Conservation (phyloP, 495 filamentous ascomycete genomes). For the Tuber borchii region DNA sequence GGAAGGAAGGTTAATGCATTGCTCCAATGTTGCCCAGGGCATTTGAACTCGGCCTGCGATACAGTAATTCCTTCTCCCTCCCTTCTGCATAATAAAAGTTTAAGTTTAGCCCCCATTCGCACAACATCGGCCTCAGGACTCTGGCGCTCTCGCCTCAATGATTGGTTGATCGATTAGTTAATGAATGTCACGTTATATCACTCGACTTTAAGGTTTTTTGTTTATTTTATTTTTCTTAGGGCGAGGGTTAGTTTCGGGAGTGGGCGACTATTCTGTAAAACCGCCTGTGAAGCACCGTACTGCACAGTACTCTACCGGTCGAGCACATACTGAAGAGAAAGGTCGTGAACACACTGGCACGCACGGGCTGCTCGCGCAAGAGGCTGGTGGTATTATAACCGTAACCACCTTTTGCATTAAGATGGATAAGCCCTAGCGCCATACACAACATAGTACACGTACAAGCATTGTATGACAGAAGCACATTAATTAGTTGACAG, state of each 20-base stretch:
- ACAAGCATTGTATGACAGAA: neutral
- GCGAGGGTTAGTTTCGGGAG: neutral
- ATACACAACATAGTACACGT: neutral
- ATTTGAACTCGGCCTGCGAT: neutral
- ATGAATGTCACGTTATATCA: neutral
- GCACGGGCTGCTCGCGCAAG: neutral
- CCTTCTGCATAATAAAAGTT: neutral
- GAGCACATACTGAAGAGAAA: neutral
- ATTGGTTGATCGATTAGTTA: neutral
- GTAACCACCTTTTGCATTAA: neutral
- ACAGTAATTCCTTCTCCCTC: neutral
- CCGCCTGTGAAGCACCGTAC: neutral
- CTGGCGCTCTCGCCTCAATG: neutral
- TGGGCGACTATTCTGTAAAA: neutral
- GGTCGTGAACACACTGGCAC: neutral
- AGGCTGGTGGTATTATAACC: neutral
- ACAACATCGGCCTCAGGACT: neutral
- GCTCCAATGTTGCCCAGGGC: neutral
- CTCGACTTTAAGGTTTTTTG: neutral
- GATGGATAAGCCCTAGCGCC: neutral
- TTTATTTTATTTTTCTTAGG: neutral
- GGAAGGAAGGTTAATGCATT: neutral
- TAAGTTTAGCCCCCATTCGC: neutral
- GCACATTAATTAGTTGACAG: neutral
- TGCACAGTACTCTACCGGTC: too few species aligned